Base-by-base conservation (phyloP, 192 early-diverging fungal species). In the Mycoemilia scoparia region DNA sequence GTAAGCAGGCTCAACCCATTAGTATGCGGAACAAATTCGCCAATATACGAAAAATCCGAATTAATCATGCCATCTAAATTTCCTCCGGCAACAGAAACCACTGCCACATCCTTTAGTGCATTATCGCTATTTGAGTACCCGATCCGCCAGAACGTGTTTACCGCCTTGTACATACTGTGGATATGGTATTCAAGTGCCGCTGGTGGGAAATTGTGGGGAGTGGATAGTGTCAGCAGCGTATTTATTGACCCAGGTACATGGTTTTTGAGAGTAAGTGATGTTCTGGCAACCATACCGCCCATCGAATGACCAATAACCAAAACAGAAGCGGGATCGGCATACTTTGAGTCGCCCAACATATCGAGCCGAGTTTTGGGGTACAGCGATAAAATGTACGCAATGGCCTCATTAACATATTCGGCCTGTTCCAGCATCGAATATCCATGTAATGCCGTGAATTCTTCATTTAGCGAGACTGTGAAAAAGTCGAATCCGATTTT, bases 231-330 rank as follows among this genome's bases (percentile, higher is more conserved):
- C 17, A 97, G 52, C 9, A 97, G 74, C 2, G 84, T 79, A 21
- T 74, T 66, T 19, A 95, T 68, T 2, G 73, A 75, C 2, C 74
- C 76, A 0, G 66, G 56, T 3, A 61, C 39, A 47, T 79, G 77
- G 60, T 79, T 87, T 0, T 64, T 42, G 33, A 84, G 58, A 0
- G 64, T 71, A 31, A 85, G 66, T 21, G 84, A 64, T 1, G 72
- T 67, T 7, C 89, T 64, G 1, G 88, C 87, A 12, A 91, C 89
- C n/a, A 92, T 73, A 7, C 89, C 89, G 21, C 92, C 92, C 89
- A 96, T 93, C 7, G 87, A 92, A 48, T 96, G 87, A 8, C 77
- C 86, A 33, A 90, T 57, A 16, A 93, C 57, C n/a, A 83, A 51
- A 12, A 96, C 80, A 10, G 83, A 80, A 3, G 47, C 54, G 0